Base-by-base conservation (phyloP, 192 early-diverging fungal species). In the Umbelopsis ramanniana region DNA sequence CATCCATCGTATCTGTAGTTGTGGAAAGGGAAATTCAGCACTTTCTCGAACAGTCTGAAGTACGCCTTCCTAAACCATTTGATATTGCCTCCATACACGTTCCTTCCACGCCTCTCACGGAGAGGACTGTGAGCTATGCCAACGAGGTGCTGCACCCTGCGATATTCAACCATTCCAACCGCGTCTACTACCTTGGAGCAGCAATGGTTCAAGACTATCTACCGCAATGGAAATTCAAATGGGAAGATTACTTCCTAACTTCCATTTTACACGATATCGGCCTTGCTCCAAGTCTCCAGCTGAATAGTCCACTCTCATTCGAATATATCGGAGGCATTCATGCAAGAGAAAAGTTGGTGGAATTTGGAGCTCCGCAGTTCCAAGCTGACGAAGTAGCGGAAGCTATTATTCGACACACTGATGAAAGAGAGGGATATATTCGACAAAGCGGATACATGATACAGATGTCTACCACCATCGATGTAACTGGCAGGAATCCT, bases 61-160 rank as follows among this genome's bases (percentile, higher is more conserved):
- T 63, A 12, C 57, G 57, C 2, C 57, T 33, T 14, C 29, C 57
- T 17, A 63, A 63, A 63, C 57, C 17, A 33, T 37, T 63, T 19
- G 57, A 63, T 35, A 63, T 63, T n/a, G 57, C 57, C 57, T 63
- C 57, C 15, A 63, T 63, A 37, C 19, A 63, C 26, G 57, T 63
- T 2, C 57, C 57, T 37, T 22, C 23, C 29, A 37, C 57, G 2
- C 29, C 12, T 4, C 24, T 63, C 12, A 37, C 57, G 4, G 57
- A 63, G 33, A 35, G 35, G 35, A n/a, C 15, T 14, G 57, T 63
- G 10, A 26, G 57, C 12, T 63, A 63, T 63, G 57, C 33, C 2
- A 22, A 63, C 26, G 57, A 63, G 14, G 11, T 8, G 17, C 29
- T 63, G 14, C 9, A 63, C 12, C 8, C 33, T 3, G 57, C 57